phyloP scores from a whole-genome alignment of 2,329 filamentous ascomycete species.

The Pseudonectria buxi region DNA sequence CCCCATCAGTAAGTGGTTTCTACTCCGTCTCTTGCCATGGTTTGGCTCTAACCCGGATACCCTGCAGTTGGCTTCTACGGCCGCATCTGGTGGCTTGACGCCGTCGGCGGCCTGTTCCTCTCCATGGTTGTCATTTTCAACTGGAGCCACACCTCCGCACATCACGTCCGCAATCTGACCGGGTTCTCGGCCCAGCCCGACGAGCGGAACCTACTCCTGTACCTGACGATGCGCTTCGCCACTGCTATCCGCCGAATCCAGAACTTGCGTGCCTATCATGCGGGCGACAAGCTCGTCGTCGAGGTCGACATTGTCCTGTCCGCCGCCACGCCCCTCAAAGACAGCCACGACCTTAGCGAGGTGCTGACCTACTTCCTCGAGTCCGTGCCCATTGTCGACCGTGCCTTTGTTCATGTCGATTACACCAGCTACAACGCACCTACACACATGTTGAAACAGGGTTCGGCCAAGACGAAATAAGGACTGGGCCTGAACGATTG shows the following conservation, averaged over 20 bases:
- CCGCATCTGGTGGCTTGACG: slow-evolving; percentile 78
- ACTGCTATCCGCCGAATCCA: slow-evolving; percentile 82
- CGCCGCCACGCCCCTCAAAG: slow-evolving; percentile 65
- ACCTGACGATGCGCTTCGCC: slow-evolving; percentile 90
- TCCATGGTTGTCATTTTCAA: slow-evolving; percentile 73
- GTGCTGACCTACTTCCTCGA: slow-evolving; percentile 78
- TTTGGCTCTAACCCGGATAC: not conserved
- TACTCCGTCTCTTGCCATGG: slow-evolving; percentile 4
- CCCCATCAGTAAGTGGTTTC: slow-evolving; percentile 50
- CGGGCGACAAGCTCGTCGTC: slow-evolving; percentile 78
- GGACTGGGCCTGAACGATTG: not conserved
- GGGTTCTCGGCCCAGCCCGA: slow-evolving; percentile 74
- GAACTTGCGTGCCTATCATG: slow-evolving; percentile 77
- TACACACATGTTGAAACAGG: slow-evolving; percentile 45
- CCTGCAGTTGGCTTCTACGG: slow-evolving; percentile 62
- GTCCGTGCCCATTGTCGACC: slow-evolving; percentile 71
- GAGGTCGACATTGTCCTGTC: slow-evolving; percentile 78
- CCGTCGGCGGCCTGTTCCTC: slow-evolving; percentile 70
- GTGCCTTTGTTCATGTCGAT: slow-evolving; percentile 63
- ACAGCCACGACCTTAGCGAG: slow-evolving; percentile 74
- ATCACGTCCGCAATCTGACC: slow-evolving; percentile 74
- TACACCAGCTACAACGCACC: slow-evolving; percentile 57
- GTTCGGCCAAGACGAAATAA: slow-evolving; percentile 10
- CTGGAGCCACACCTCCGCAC: slow-evolving; percentile 66
- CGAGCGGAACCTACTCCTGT: slow-evolving; percentile 77